These are phyloP conservation scores for Cladosporium sphaerospermum DNA, from an alignment of 2,329 filamentous ascomycete genomes.

Conservation along the genomic window DNA sequence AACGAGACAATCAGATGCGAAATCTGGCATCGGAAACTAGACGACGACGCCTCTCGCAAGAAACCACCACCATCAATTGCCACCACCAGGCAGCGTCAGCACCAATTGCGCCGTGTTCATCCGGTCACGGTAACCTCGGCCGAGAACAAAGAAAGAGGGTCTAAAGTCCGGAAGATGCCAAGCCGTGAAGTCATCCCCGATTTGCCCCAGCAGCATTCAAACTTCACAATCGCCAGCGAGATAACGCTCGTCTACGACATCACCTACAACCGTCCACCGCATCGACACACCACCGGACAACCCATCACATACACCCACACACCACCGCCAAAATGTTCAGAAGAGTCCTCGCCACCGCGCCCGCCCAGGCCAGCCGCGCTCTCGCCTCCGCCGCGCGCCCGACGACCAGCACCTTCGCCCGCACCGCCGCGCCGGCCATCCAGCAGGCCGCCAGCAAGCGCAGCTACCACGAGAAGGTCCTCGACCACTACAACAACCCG, in stretches of 20 bases:
- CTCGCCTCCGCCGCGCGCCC: slow-evolving; percentile 42
- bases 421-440: slow-evolving; percentile 37
- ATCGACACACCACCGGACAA: neutral
- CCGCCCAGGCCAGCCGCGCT: slow-evolving; percentile 47
- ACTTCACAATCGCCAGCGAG: neutral
- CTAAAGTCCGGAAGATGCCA: neutral
- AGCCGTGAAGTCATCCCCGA: neutral
- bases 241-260: slow-evolving; percentile 6
- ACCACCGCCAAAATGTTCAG: slow-evolving; percentile 47
- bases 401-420: slow-evolving; percentile 40
- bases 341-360: slow-evolving; percentile 48
- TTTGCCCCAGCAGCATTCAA: slow-evolving; percentile 6
- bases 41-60: too few species aligned
- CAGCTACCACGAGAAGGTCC: slow-evolving; percentile 61
- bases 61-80: too few species aligned
- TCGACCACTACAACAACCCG: slow-evolving; percentile 77
- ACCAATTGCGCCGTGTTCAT: too few species aligned
- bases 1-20: too few species aligned
- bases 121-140: neutral
- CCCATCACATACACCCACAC: neutral
- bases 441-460: slow-evolving; percentile 36
- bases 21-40: too few species aligned
- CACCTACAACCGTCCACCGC: neutral
- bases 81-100: too few species aligned
- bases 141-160: neutral